Conservation (phyloP, 768 basidiomycete species). For the Psilocybe tampanensis region DNA sequence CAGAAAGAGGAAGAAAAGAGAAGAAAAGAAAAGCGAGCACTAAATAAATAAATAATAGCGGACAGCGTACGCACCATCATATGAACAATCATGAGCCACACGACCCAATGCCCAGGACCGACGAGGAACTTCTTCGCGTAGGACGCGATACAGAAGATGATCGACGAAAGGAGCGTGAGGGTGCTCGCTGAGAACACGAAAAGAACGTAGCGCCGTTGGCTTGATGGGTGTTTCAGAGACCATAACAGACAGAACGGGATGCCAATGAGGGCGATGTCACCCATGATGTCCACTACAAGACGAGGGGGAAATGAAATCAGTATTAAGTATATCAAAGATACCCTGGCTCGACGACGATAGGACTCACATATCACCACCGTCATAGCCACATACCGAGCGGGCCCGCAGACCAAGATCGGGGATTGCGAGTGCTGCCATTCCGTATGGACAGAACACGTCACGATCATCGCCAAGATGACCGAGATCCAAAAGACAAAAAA, state of each 20-base stretch:
- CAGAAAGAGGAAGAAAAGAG: too few species aligned
- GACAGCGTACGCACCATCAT: background rate
- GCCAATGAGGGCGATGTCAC: background rate
- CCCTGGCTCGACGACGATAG: background rate
- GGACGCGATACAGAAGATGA: background rate
- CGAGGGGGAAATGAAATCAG: background rate
- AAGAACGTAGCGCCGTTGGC: conserved; percentile 3
- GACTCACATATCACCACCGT: background rate
- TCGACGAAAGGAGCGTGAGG: background rate
- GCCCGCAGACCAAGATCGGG: background rate
- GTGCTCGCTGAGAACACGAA: conserved; percentile 13
- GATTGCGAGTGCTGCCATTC: conserved; percentile 1
- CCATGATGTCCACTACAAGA: conserved; percentile 4
- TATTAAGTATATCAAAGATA: background rate
- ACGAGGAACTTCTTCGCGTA: conserved; percentile 1
- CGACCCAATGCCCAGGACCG: background rate
- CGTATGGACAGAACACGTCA: conserved; percentile 1
- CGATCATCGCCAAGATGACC: background rate
- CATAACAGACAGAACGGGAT: conserved; percentile 8
- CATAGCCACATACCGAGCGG: background rate
- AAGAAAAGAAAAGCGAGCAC: too few species aligned
- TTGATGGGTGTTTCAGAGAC: background rate
- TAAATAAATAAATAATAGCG: too few species aligned
- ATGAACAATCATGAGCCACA: conserved; percentile 10
- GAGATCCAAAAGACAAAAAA: conserved; percentile 2